Conservation (phyloP, 257 asterid species). For the Asclepias syriaca region DNA sequence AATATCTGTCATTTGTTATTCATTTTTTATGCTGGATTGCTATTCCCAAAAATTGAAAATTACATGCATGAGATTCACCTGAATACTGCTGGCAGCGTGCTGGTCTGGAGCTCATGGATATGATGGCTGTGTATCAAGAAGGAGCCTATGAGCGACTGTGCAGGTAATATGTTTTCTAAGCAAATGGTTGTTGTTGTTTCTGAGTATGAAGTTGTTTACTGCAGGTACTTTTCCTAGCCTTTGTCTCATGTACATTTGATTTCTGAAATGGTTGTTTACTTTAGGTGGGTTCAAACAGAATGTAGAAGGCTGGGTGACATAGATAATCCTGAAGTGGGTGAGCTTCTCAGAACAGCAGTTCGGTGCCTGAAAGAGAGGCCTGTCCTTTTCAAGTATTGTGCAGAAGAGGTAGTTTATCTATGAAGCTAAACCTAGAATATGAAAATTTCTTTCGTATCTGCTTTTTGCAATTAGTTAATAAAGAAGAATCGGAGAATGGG, state of each 20-base stretch:
- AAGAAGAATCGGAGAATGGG: neutral
- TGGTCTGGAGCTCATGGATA: conserved; percentile 98
- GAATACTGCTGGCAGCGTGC: conserved; percentile 71
- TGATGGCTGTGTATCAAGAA: conserved; percentile 99
- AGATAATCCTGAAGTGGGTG: conserved; percentile 96
- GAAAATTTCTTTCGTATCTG: neutral
- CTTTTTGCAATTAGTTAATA: neutral
- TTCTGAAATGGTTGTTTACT: conserved; percentile 1
- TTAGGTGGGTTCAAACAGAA: conserved; percentile 98
- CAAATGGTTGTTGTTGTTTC: neutral
- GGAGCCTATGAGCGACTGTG: conserved; percentile 97
- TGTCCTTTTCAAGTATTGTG: conserved; percentile 93
- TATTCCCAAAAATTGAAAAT: conserved; percentile 7
- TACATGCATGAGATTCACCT: conserved; percentile 27
- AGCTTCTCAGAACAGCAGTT: conserved; percentile 84
- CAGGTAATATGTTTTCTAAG: conserved; percentile 52
- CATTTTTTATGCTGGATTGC: neutral
- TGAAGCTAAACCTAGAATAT: conserved; percentile 14
- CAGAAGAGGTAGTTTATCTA: conserved; percentile 70
- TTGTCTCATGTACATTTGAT: conserved; percentile 2
- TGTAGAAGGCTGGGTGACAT: conserved; percentile 88
- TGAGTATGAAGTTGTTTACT: neutral
- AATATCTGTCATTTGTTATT: neutral
- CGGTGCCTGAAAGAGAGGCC: conserved; percentile 94
- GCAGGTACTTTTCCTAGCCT: neutral